Percentiles rank a stretch among this genome's conserved stretches.
phyloP scores from a whole-genome alignment of 2,329 filamentous ascomycete species.

The Fusarium sp. region DNA sequence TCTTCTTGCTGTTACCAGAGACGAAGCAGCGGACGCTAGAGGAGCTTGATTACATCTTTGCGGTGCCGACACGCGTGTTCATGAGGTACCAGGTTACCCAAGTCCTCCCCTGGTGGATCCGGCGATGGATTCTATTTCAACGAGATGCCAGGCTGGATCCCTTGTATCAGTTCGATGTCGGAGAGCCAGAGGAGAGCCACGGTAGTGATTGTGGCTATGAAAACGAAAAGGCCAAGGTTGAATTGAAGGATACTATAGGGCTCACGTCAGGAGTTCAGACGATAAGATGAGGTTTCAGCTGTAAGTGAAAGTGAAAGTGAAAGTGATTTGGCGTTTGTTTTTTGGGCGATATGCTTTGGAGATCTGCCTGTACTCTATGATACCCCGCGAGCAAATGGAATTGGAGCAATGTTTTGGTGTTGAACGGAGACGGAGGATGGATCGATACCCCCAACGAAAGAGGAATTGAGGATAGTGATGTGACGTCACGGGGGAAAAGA shows the following conservation, averaged over 20 bases:
- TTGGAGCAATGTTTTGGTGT: constrained; percentile 23
- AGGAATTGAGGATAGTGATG: not conserved
- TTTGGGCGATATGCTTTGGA: constrained; percentile 25
- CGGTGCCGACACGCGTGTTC: constrained; percentile 67
- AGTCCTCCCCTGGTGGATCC: constrained; percentile 70
- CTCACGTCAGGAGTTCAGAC: constrained; percentile 42
- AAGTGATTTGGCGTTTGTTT: constrained; percentile 28
- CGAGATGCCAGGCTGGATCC: constrained; percentile 56
- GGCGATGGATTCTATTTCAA: constrained; percentile 64
- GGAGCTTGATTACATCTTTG: constrained; percentile 70
- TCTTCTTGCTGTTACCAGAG: constrained; percentile 68
- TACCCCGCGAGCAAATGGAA: constrained; percentile 43
- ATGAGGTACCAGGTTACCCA: constrained; percentile 67
- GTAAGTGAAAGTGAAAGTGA: constrained; percentile 3
- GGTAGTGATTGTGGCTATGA: constrained; percentile 49
- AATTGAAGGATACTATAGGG: constrained; percentile 53
- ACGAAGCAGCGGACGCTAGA: constrained; percentile 67
- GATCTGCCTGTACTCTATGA: constrained; percentile 37
- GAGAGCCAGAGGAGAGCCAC: constrained; percentile 48
- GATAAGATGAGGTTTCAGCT: constrained; percentile 14
- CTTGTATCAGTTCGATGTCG: constrained; percentile 56
- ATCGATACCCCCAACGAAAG: constrained; percentile 12
- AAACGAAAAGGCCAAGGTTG: constrained; percentile 54
- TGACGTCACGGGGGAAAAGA: constrained; percentile 27
- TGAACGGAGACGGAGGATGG: constrained; percentile 12